Evolutionary conservation across 192 early-diverging fungal species (phyloP), one percentile per base, ranked within the genome.

Genomic region (Gryganskiella cystojenkinii): DNA sequence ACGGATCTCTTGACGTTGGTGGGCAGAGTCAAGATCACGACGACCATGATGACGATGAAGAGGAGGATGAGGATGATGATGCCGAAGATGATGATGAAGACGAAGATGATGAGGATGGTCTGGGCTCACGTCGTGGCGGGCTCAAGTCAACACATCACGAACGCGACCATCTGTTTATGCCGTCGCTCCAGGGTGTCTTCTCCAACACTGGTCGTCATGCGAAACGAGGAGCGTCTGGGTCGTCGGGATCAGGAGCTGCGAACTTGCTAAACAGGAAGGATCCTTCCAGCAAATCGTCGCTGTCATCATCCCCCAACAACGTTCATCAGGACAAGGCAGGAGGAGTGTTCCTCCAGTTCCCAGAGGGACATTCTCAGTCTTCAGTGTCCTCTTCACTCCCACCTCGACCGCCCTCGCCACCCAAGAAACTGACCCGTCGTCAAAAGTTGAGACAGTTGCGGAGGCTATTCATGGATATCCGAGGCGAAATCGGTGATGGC

Each of bases 401-500:
- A n/a, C 31, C 17, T 25, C 28, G 56, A 30, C 37, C 37, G 13
- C 37, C 37, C 37, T 40, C 37, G 20, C 34, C 45, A 34, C 10
- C 62, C 1, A 37, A 25, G 6, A 34, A 54, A 27, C 25, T 68
- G 20, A 63, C 74, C 27, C 43, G 74, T 9, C 61, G 61, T 8
- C 74, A 78, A 42, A 78, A 78, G 50, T 61, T 78, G 37, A 27
- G 54, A 25, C 74, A 78, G 15, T 61, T 78, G 7, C 52, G 74
- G n/a, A 60, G 67, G 33, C 40, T 78, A 22, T 78, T 78, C 44
- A 78, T 78, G 74, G 67, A 78, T n/a, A 78, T 78, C 11, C 74
- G 67, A 3, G 42, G 15, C 30, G 74, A 78, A 37, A 78, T 78
- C 54, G 74, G 74, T 8, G 74, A 69, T 14, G 66, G 66, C 0